Evolutionary conservation across 768 basidiomycete genomes (phyloP).

Genomic region (Candolleomyces eurysporus): DNA sequence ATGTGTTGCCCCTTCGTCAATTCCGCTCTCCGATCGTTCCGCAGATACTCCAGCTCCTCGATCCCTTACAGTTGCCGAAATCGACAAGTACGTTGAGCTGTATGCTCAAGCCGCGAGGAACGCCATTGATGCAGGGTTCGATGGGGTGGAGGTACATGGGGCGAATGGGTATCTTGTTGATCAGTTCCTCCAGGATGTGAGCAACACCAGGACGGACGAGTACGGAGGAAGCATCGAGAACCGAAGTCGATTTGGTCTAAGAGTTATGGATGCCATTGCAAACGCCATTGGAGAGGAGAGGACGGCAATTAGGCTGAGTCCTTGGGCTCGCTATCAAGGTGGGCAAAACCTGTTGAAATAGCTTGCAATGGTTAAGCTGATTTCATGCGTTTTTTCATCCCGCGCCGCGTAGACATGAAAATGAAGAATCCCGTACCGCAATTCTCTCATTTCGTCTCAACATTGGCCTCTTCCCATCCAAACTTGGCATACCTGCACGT

Average conservation of each 20-base stretch:
- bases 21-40: conserved; percentile 17
- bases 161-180: conserved; percentile 52
- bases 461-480: conserved; percentile 38
- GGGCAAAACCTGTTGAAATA: background rate
- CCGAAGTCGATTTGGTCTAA: conserved; percentile 54
- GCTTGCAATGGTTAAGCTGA: conserved; percentile 17
- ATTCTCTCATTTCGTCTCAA: conserved; percentile 46
- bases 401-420: conserved; percentile 37
- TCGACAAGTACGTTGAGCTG: conserved; percentile 46
- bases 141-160: conserved; percentile 48
- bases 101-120: conserved; percentile 56
- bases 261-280: conserved; percentile 50
- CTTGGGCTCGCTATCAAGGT: conserved; percentile 47
- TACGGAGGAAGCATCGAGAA: conserved; percentile 70
- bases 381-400: background rate
- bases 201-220: conserved; percentile 57
- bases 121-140: conserved; percentile 63
- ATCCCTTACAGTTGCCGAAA: conserved; percentile 45
- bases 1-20: conserved; percentile 32
- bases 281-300: conserved; percentile 51
- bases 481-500: conserved; percentile 52
- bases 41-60: conserved; percentile 28
- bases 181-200: conserved; percentile 60
- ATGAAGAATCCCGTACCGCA: conserved; percentile 55
- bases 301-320: conserved; percentile 57